Base-by-base conservation (phyloP, 2,329 filamentous ascomycete genomes). In the Fusarium miscanthi region DNA sequence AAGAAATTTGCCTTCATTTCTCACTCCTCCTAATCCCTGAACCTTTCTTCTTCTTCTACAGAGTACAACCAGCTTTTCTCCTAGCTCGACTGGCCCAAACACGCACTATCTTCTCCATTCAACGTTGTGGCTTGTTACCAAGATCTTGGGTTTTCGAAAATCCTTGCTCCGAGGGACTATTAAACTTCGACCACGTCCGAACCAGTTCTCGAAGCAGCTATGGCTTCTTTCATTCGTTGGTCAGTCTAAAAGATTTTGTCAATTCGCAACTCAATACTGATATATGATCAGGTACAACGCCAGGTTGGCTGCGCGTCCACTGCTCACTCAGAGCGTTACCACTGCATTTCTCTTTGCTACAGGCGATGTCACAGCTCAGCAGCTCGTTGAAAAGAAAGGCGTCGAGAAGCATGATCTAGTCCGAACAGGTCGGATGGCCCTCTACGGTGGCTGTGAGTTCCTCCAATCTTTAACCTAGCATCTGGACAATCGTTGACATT, bases 331-430 rank as follows among this genome's bases (percentile, higher is more conserved):
- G 86, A 93, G 92, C 80, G 85, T 97, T 77, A 97, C 94, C 63
- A 98, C 95, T 42, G 93, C 94, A 53, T 88, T 98, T 66, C 91
- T 99, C 72, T 99, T 98, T 81, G 95, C 93, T 65, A 93, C 94
- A 19, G 96, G 96, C 78, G 96, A 99, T 84, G 87, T 92, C 68
- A 91, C 97, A 74, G 94, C 96, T 41, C 96, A 99, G 84, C 95
- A 98, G 84, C 87, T 90, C 40, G 93, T 99, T 66, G 95, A 98
- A 84, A 91, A 90, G 81, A 91, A 88, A 78, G 95, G 94, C 23
- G 74, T 93, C 31, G 84, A 91, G 75, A 92, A 93, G 73, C 95
- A 99, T 81, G 92, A 95, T 78, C 76, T 90, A 41, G 84, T 85
- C 33, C 89, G 93, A 59, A 95, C 93, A 35, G 91, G 87, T 16